Evolutionary conservation across 306 rosid genomes (phyloP).

Genomic region (Inga leiocalycina): DNA sequence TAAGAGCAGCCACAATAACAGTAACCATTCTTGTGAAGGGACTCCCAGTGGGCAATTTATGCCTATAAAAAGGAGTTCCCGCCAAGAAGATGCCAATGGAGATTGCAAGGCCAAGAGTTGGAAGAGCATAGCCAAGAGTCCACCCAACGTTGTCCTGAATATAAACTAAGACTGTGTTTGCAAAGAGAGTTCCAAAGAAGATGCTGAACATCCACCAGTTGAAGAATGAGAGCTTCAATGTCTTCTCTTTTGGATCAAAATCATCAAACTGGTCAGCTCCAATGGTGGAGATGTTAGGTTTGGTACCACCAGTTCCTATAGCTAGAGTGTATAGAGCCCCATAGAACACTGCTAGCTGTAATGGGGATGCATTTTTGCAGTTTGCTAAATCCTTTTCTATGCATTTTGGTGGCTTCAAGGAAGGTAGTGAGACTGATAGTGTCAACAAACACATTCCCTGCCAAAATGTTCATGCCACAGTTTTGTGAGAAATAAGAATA

Average conservation of each 20-base stretch:
- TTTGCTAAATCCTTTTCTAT: conserved; percentile 23
- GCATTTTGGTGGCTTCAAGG: conserved; percentile 42
- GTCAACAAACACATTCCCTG: conserved; percentile 47
- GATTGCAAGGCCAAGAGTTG: conserved; percentile 57
- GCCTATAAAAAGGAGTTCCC: conserved; percentile 70
- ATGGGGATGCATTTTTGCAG: conserved; percentile 35
- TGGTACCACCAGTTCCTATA: conserved; percentile 76
- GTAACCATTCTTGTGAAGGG: conserved; percentile 57
- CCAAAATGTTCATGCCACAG: background rate
- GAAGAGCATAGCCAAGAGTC: conserved; percentile 73
- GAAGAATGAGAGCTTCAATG: conserved; percentile 68
- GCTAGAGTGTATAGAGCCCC: conserved; percentile 59
- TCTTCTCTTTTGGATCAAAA: conserved; percentile 61
- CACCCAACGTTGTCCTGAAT: conserved; percentile 70
- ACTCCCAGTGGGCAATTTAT: conserved; percentile 64
- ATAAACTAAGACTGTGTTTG: conserved; percentile 60
- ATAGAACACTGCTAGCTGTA: conserved; percentile 38
- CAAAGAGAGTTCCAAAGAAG: conserved; percentile 68
- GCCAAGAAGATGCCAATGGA: conserved; percentile 50
- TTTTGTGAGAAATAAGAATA: too few species aligned
- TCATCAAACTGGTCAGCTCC: conserved; percentile 88
- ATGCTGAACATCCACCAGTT: conserved; percentile 84
- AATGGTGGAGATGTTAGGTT: conserved; percentile 85
- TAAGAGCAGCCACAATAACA: conserved; percentile 57
- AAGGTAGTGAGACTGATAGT: conserved; percentile 42